Evolutionary conservation across 2,329 filamentous ascomycete species (phyloP), one percentile per base, ranked within the genome.

Genomic region (Botrytis squamosa): DNA sequence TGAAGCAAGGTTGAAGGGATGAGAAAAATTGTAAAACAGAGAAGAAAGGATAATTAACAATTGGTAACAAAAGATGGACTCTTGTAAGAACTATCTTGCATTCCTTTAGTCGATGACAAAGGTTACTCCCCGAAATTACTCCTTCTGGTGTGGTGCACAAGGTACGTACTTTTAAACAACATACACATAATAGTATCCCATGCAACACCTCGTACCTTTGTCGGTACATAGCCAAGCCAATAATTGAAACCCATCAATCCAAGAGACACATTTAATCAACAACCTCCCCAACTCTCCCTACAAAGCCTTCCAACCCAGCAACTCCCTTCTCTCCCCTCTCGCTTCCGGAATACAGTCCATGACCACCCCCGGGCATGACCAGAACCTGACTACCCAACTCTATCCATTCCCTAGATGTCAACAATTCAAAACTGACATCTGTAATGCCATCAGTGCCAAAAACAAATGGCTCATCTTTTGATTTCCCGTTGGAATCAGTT

Each of bases 341-440:
- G 46, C 87, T 89, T 62, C 86, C 88, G 76, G 91, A 83, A 75
- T 84, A 85, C 29, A 87, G 77, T 0, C 85, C 90, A 70, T 89
- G 89, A 62, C 89, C 89, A 25, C 91, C 90, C 4, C 92, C 92
- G 76, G 93, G 92, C 81, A 94, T 86, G 18, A 95, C 84, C 65
- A 95, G 84, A 40, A 94, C 89, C 75, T 88, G 89, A 57, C 91
- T 90, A 4, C 90, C 92, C 68, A 91, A 81, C 81, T 94, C 90
- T 70, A 94, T 87, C 87, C 91, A 95, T 81, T 95, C 92, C 71
- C 90, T 87, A 55, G 87, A 89, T 12, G 88, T 88, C 36, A 93
- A 84, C 67, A 95, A 86, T 77, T 93, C 91, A 74, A 95, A 85
- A 1, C 87, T 88, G 57, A 94, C 88, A 70, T 91, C 81, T 29